Base-by-base conservation (phyloP, 805 yeast genomes). In the Hanseniaspora clermontiae region DNA sequence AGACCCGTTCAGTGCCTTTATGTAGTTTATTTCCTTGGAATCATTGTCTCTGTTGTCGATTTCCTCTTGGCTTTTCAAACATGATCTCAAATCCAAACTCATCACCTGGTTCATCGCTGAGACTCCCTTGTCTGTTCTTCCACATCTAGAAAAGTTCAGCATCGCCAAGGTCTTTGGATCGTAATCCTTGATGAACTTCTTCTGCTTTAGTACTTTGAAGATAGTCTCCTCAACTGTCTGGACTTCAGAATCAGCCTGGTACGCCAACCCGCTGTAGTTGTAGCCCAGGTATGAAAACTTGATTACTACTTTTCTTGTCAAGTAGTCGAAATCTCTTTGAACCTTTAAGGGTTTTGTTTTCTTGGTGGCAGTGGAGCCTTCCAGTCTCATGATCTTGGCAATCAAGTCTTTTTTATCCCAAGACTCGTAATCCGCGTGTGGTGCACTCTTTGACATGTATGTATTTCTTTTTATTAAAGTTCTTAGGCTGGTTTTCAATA, bases 41-140 rank as follows among this genome's bases (percentile, higher is more conserved):
- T 93, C 97, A 63, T 76, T 77, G 0, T 56, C 68, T 0, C 80
- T 74, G 57, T 79, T 75, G 11, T 49, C 19, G 60, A 88, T 89
- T 51, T 87, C 86, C 47, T 83, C 90, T 1, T 63, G 62, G 0
- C 79, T 65, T 9, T 37, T 46, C 43, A 93, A 69, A 24, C 74
- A 72, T 0, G 96, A 87, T 61, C 98, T 75, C 31, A 91, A 82
- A 15, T 74, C 70, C 40, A 93, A 70, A 0, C 96, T 83, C 5
- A 93, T 83, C 2, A 93, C 97, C 68, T 93, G 98, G 61, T 87
- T 86, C 83, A 93, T 79, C 0, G 98, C 98, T 71, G 96, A 87
- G 14, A 91, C 97, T n/a, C 97, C 97, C 61, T 80, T 81, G 64
- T 91, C 97, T 0, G 97, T 91, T 64, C 97, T 75, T 0, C 97